Base-by-base conservation (phyloP, 345 rosid genomes). In the Isatis tinctoria region DNA sequence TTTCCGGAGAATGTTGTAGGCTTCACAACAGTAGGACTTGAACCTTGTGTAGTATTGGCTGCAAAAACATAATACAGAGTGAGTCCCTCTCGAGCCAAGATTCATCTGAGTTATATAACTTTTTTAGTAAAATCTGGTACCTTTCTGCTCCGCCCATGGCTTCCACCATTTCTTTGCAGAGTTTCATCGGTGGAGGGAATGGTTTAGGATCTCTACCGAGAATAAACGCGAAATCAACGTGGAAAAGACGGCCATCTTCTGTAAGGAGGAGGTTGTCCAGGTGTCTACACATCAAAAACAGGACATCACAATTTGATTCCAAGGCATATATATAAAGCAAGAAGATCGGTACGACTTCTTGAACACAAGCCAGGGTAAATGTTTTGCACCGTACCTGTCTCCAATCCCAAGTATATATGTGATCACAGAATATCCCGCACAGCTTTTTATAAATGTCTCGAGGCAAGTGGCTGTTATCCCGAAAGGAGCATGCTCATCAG, bases 121-220 rank as follows among this genome's bases (percentile, higher is more conserved):
- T 39, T 33, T 43, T 60, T 9, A 28, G 16, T 60, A 39, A 24
- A 6, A 24, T 16, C 12, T n/a, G 60, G 51, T 68, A 92, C 99
- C 98, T 95, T 67, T 95, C 99, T 65, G 96, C 97, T 71, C 99
- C 99, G 30, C 98, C 98, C 99, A 95, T 95, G 48, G 98, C 99
- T 86, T 95, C 99, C 56, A 95, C 99, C 99, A 95, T 95, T 85
- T 95, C 98, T 81, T 95, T 95, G 88, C 99, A 95, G 57, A 95
- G 96, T 79, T 90, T 95, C 99, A 95, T 95, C 32, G 99, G 99
- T 35, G 99, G 99, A 49, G 99, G 99, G 76, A 95, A 95, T 26
- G 96, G 99, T 80, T 95, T 95, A 58, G 99, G 99, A 77, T 90
- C 99, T 73, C 96, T 91, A 59, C 99, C 99, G 43, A 95, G 97